phyloP scores from a whole-genome alignment of 2,329 filamentous ascomycete species.

The Hymenoscyphus infarciens region DNA sequence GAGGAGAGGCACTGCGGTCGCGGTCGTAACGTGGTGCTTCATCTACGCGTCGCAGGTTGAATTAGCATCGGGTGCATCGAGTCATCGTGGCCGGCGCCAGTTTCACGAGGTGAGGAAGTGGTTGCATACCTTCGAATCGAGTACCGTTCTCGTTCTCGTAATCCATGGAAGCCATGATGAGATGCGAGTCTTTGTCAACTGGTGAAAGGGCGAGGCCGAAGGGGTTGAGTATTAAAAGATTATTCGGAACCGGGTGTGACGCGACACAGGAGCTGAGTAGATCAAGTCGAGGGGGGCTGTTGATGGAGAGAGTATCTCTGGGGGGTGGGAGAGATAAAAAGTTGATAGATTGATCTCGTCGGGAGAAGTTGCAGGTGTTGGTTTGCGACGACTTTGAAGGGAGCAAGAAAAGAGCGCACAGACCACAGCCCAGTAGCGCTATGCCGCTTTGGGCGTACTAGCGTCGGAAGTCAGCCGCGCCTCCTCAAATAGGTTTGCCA shows the following conservation, averaged over 20 bases:
- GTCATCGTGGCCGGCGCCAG: neutral
- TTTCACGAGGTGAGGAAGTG: neutral
- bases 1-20: conserved; percentile 63
- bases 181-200: conserved; percentile 17
- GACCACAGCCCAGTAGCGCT: neutral
- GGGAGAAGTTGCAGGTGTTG: conserved; percentile 6
- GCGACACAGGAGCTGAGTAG: conserved; percentile 5
- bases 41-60: conserved; percentile 42
- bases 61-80: conserved; percentile 21
- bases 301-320: conserved; percentile 11
- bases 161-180: conserved; percentile 58
- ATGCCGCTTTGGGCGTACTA: neutral
- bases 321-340: conserved; percentile 11
- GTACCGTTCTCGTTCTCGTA: conserved; percentile 66
- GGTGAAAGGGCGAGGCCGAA: conserved; percentile 7
- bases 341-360: conserved; percentile 7
- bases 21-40: conserved; percentile 65
- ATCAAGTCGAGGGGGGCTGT: conserved; percentile 8
- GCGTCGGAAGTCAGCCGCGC: conserved; percentile 4
- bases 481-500: neutral
- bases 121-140: conserved; percentile 57
- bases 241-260: neutral
- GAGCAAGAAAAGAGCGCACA: conserved; percentile 5
- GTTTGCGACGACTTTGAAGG: conserved; percentile 6
- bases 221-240: neutral